Evolutionary conservation across 805 yeast genomes (phyloP).

Genomic region (Isabelozyma gotoi): DNA sequence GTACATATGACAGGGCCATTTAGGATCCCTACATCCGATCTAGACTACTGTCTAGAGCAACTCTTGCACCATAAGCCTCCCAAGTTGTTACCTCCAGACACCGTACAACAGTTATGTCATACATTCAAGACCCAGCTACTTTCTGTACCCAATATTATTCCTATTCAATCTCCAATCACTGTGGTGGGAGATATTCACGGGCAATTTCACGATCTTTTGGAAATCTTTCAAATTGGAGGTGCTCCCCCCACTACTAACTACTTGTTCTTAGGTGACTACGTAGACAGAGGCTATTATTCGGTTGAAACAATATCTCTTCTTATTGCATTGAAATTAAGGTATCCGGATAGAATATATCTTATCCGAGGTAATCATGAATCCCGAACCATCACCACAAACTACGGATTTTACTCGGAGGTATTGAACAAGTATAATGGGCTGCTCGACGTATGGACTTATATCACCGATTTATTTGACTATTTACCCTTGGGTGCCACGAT

Average conservation of each 20-base stretch:
- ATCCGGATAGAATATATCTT: constrained; percentile 78
- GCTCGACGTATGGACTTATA: constrained; percentile 77
- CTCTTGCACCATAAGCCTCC: constrained; percentile 43
- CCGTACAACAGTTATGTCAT: constrained; percentile 54
- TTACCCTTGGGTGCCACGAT: constrained; percentile 86
- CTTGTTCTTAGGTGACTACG: constrained; percentile 91
- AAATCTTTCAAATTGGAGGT: constrained; percentile 92
- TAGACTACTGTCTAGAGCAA: constrained; percentile 44
- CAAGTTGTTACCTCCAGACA: constrained; percentile 38
- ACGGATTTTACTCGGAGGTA: constrained; percentile 96
- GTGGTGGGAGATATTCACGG: constrained; percentile 98
- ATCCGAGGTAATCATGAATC: constrained; percentile 97
- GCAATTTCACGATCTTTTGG: constrained; percentile 90
- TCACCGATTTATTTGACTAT: constrained; percentile 92
- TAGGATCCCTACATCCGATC: constrained; percentile 33
- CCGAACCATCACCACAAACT: constrained; percentile 93
- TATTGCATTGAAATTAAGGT: constrained; percentile 79
- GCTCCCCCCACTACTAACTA: constrained; percentile 91
- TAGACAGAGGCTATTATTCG: constrained; percentile 91
- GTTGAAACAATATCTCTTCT: constrained; percentile 88
- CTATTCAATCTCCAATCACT: constrained; percentile 82
- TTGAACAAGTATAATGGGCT: constrained; percentile 78
- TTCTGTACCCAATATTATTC: constrained; percentile 82
- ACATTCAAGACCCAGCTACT: constrained; percentile 80
- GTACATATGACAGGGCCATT: constrained; percentile 38